These are phyloP conservation scores for Acorus gramineus DNA, from an alignment of 106 monocot genomes.

Conservation along the genomic window DNA sequence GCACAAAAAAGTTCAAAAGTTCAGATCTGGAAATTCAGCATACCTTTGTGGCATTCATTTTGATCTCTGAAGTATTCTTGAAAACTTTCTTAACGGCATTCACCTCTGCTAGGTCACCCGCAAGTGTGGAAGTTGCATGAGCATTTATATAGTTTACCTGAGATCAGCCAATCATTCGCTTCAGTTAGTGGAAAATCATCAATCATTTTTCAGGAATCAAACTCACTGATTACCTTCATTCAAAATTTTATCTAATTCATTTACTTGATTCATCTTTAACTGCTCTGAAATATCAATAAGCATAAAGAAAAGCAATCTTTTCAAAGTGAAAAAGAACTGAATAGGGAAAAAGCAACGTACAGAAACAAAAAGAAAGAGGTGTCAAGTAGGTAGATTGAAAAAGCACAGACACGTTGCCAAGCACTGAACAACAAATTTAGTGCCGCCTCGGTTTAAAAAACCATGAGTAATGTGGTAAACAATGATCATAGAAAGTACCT, in stretches of 20 bases:
- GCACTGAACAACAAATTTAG: not conserved
- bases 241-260: not conserved
- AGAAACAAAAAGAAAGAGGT: not conserved
- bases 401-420: not conserved
- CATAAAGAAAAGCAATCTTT: too few relatives aligned
- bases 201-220: too few relatives aligned
- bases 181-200: too few relatives aligned
- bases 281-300: too few relatives aligned
- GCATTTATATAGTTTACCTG: slow-evolving; percentile 99
- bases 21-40: not conserved
- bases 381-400: not conserved
- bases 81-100: slow-evolving; percentile 95
- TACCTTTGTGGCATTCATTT: slow-evolving; percentile 95
- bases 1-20: not conserved
- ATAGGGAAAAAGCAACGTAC: not conserved
- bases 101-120: slow-evolving; percentile 93
- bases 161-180: slow-evolving; percentile 1
- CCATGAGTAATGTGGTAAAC: not conserved
- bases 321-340: too few relatives aligned
- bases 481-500: slow-evolving; percentile 34
- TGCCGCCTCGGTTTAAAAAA: not conserved
- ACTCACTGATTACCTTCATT: too few relatives aligned
- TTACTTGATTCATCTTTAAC: too few relatives aligned
- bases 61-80: slow-evolving; percentile 71
- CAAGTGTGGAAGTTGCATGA: slow-evolving; percentile 98